Percentiles rank a stretch among this genome's conserved stretches.
Evolutionary conservation across 371 early-diverging fungal genomes (phyloP).

Genomic region (Mortierella sp.): DNA sequence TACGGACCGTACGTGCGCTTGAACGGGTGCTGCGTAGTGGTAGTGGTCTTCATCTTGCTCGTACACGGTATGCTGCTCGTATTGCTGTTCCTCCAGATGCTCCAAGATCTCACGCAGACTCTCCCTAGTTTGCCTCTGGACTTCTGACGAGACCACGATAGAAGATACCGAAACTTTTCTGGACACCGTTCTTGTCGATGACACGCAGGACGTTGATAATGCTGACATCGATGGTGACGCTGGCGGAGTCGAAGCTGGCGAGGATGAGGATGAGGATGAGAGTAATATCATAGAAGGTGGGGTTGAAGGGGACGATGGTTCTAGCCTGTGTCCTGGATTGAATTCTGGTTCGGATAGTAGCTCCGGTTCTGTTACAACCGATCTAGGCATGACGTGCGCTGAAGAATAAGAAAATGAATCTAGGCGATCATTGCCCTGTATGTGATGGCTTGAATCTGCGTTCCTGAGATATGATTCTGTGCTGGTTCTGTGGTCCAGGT

Average conservation of each 20-base stretch:
- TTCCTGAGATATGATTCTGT: too few relatives aligned
- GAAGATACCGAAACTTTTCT: not conserved
- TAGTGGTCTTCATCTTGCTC: too few relatives aligned
- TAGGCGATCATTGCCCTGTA: too few relatives aligned
- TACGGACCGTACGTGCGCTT: too few relatives aligned
- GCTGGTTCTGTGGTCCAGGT: too few relatives aligned
- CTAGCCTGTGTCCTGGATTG: not conserved
- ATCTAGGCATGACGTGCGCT: too few relatives aligned
- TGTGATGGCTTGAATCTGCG: too few relatives aligned
- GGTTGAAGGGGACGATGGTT: too few relatives aligned
- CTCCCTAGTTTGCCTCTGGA: slow-evolving; percentile 2
- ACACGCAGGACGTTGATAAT: too few relatives aligned
- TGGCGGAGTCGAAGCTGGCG: not conserved
- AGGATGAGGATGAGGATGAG: not conserved
- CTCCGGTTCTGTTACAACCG: not conserved
- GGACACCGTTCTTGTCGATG: too few relatives aligned
- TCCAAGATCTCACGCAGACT: slow-evolving; percentile 3
- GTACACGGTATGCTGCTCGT: not conserved
- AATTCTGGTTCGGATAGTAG: not conserved
- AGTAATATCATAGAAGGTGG: not conserved
- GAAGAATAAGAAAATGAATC: too few relatives aligned
- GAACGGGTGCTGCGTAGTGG: too few relatives aligned
- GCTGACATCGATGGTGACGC: not conserved
- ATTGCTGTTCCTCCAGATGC: slow-evolving; percentile 4
- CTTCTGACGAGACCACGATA: not conserved